These are phyloP conservation scores for Botrytis paeoniae DNA, from an alignment of 2,329 filamentous ascomycete species.

Conservation along the genomic window DNA sequence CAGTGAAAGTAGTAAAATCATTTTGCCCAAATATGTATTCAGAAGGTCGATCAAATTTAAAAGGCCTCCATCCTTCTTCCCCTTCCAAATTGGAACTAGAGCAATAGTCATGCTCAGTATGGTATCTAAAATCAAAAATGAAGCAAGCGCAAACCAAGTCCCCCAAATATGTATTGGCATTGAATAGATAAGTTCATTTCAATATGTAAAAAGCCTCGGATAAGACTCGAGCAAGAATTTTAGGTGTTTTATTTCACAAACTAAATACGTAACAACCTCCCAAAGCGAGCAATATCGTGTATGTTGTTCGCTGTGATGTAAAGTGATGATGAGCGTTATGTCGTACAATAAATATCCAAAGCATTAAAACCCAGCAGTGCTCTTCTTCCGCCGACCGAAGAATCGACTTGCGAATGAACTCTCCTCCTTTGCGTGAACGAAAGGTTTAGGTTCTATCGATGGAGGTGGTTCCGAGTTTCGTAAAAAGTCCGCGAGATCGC, in stretches of 20 bases:
- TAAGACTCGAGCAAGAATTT: not conserved
- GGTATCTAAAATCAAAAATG: constrained; percentile 3
- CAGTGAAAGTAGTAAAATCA: not conserved
- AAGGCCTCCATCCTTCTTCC: not conserved
- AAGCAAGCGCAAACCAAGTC: not conserved
- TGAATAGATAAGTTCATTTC: not conserved
- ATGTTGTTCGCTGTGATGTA: not conserved
- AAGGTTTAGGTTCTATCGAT: constrained; percentile 4
- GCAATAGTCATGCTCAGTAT: not conserved
- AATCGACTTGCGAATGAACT: constrained; percentile 18
- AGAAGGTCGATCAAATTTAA: not conserved
- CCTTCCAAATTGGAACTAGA: not conserved
- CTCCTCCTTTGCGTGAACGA: constrained; percentile 16
- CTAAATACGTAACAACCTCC: not conserved
- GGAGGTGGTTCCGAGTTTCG: constrained; percentile 31
- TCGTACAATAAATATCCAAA: not conserved
- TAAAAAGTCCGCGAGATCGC: constrained; percentile 71
- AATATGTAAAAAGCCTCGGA: not conserved
- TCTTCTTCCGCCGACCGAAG: constrained; percentile 19
- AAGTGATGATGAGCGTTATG: not conserved
- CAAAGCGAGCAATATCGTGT: not conserved
- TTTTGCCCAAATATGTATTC: not conserved
- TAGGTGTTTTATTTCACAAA: not conserved
- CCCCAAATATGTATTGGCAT: not conserved
- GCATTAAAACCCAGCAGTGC: constrained; percentile 4